Evolutionary conservation across 2,329 filamentous ascomycete genomes (phyloP), one percentile per base, ranked within the genome.

Genomic region (Xylaria arbuscula): DNA sequence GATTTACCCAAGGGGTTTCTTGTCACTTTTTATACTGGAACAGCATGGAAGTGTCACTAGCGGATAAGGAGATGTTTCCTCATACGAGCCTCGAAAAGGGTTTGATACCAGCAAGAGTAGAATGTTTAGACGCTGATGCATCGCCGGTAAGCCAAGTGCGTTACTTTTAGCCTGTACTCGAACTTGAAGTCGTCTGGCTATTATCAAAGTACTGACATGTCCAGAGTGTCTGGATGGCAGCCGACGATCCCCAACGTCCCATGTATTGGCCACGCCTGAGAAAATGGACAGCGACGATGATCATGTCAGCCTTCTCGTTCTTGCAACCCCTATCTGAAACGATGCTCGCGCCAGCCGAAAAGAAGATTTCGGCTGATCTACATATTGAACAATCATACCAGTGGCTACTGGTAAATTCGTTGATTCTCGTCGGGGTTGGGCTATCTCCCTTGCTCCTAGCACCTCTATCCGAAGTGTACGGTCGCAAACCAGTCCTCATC

Each of bases 391-490:
- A 61, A 7, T 15, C 47, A 7, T 66, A 63, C 51, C 53, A 59
- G 62, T 36, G 62, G 66, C 19, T 66, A 5, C 55, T 69, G n/a
- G 62, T 66, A 3, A 66, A 68, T 24, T 70, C 66, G 1, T 42
- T 70, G 19, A 68, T 68, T 17, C 36, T 69, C 11, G 54, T 66
- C n/a, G 68, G 62, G 7, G 54, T 68, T 24, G 66, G 62, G 15
- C 9, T 68, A 15, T 58, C 61, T 2, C 83, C 83, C 1, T 73
- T 79, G 2, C 74, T 85, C 9, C 80, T 82, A 59, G 83, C 81
- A 2, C 84, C 85, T 0, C 64, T 84, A 9, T 83, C 79, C 34
- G 84, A 87, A 70, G 69, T 80, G 34, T 83, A 81, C 70, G 81
- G 82, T n/a, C 76, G 81, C 5, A 72, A 50, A 0, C 64, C 17